phyloP scores from a whole-genome alignment of 345 rosid genomes.

The Salix koriyanagi region DNA sequence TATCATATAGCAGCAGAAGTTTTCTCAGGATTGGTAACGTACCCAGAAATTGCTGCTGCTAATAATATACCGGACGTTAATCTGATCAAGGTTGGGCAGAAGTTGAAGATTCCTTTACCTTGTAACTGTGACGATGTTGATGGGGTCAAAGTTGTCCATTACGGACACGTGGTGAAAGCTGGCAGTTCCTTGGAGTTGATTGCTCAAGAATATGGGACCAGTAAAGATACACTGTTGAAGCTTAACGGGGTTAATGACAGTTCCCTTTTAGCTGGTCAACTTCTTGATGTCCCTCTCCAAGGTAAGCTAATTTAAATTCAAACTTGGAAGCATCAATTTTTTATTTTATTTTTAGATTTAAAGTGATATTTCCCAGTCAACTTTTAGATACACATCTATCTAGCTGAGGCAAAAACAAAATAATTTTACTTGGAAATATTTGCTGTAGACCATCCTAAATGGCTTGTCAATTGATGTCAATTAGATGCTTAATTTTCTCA shows the following conservation, averaged over 20 bases:
- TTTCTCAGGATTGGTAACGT: conserved; percentile 11
- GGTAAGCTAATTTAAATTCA: not conserved
- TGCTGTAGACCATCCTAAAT: not conserved
- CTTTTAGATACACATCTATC: not conserved
- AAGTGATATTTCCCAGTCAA: too few relatives aligned
- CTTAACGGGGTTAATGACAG: conserved; percentile 13
- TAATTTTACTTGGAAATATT: not conserved
- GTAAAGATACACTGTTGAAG: not conserved
- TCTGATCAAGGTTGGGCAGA: conserved; percentile 2
- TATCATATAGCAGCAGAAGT: conserved; percentile 23
- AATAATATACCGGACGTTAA: not conserved
- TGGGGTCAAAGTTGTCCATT: conserved; percentile 22
- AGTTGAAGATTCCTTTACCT: conserved; percentile 26
- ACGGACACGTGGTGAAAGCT: conserved; percentile 20
- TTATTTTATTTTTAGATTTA: not conserved
- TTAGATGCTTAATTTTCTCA: not conserved
- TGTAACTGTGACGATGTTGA: conserved; percentile 28
- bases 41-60: conserved; percentile 10
- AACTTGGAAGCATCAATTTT: not conserved
- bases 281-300: conserved; percentile 32
- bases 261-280: conserved; percentile 21
- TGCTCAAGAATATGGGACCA: conserved; percentile 16
- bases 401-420: not conserved
- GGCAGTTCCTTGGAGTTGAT: conserved; percentile 23
- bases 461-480: not conserved